Base-by-base conservation (phyloP, 129 eudicot species). In the Tagetes erecta region DNA sequence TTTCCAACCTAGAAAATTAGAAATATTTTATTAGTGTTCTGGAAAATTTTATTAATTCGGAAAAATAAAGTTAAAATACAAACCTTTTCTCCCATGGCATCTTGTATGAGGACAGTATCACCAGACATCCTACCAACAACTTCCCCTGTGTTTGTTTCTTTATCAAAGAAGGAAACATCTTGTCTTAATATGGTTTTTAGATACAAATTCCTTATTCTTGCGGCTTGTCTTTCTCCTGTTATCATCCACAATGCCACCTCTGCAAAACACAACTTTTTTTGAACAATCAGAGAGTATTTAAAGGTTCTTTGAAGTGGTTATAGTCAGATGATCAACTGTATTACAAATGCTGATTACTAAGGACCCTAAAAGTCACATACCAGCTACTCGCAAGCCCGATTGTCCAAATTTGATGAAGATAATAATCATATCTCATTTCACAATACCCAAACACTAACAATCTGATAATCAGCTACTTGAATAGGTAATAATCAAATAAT, bases 71-170 rank as follows among this genome's bases (percentile, higher is more conserved):
- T 9, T 11, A 4, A 53, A 5, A 36, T 76, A 35, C 67, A 10
- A 35, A 92, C 97, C 96, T 93, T 93, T 82, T 93, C 98, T 6
- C 98, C 98, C 92, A 90, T 90, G 36, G 98, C 98, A 56, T 93
- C 98, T 81, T 93, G 98, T 78, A 93, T 87, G 59, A 93, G 92
- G 70, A 93, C 92, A 4, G 96, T 93, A 75, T 93, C 96, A n/a
- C 98, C 95, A 13, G 98, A 90, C 98, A 93, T 93, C 83, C 98
- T 81, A 14, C 92, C 98, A 35, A 93, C 84, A 42, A 93, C 96
- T 84, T 90, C 98, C 57, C 98, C 98, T 1, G 98, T 93, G 55
- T 84, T 93, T n/a, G 95, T 84, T 88, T 93, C 96, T 71, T 82
- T 88, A 74, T 93, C 98, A 71, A 89, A 93, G 86, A 93, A 93